Conservation (phyloP, 805 yeast species). For the Wickerhamia fluorescens region DNA sequence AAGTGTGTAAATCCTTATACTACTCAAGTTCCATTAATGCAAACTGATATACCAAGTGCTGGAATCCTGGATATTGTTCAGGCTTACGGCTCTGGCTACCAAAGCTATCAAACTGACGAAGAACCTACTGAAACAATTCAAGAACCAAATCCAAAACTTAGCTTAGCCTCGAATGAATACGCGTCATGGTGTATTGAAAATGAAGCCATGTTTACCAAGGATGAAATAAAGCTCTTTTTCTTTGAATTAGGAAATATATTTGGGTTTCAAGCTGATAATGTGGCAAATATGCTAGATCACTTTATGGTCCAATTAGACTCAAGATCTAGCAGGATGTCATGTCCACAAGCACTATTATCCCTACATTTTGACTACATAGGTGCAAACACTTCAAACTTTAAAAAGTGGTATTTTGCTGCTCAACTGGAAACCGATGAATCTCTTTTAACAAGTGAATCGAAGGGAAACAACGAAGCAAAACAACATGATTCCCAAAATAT, state of each 20-base stretch:
- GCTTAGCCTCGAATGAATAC: slow-evolving; percentile 3
- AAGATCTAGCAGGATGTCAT: slow-evolving; percentile 71
- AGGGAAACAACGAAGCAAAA: slow-evolving; percentile 23
- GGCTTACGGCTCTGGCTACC: neutral
- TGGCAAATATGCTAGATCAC: slow-evolving; percentile 74
- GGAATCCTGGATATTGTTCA: no score
- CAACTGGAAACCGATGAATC: slow-evolving; percentile 58
- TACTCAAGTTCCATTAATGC: neutral
- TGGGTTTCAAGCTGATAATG: slow-evolving; percentile 81
- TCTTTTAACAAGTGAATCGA: slow-evolving; percentile 10
- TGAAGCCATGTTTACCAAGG: slow-evolving; percentile 15
- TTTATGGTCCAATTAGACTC: slow-evolving; percentile 80
- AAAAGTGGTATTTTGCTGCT: slow-evolving; percentile 90
- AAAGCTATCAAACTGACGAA: slow-evolving; percentile 1
- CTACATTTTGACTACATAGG: slow-evolving; percentile 91
- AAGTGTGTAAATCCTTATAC: slow-evolving; percentile 1
- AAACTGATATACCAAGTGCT: neutral
- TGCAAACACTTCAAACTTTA: slow-evolving; percentile 79
- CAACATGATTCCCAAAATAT: slow-evolving; percentile 19
- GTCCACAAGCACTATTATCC: slow-evolving; percentile 62
- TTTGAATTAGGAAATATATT: slow-evolving; percentile 51
- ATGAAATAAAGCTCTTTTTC: slow-evolving; percentile 57
- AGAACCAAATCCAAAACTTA: no score
- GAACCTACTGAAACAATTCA: no score
- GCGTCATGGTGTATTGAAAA: slow-evolving; percentile 11